Percentiles rank a stretch among this genome's conserved stretches.
Conservation (phyloP, 768 basidiomycete species). For the Termitomyces sp. region DNA sequence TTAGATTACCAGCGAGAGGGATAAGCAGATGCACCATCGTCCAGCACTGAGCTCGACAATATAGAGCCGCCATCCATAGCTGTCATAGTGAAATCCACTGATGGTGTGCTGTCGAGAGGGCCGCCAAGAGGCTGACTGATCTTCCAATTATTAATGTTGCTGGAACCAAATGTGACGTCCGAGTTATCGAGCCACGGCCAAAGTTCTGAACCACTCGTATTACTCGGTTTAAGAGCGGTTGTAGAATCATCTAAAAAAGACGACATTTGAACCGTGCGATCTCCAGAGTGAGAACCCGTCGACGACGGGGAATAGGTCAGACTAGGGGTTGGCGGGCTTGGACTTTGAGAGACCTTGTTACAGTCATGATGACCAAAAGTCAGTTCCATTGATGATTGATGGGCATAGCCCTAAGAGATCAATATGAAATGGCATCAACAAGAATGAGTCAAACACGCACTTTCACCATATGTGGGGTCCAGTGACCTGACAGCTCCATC, state of each 20-base stretch:
- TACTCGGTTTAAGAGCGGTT: conserved; percentile 10
- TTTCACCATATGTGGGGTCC: neutral
- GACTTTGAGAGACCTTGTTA: conserved; percentile 22
- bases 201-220: conserved; percentile 11
- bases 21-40: conserved; percentile 6
- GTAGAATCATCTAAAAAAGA: conserved; percentile 42
- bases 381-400: neutral
- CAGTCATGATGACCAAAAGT: neutral
- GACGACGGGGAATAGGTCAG: conserved; percentile 57
- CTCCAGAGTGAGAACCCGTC: conserved; percentile 49
- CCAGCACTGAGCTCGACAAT: conserved; percentile 1
- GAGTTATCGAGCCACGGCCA: conserved; percentile 20
- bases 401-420: neutral
- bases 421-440: neutral
- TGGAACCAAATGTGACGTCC: neutral
- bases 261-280: conserved; percentile 52
- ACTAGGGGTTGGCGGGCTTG: conserved; percentile 49
- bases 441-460: neutral
- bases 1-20: conserved; percentile 6
- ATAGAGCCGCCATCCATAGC: neutral
- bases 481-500: conserved; percentile 1
- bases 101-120: neutral
- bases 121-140: conserved; percentile 1
- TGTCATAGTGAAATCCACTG: neutral
- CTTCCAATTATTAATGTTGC: neutral